Percentiles rank a stretch among this genome's conserved stretches.
phyloP scores from a whole-genome alignment of 2,329 filamentous ascomycete genomes.

The Lecanicillium sp. region DNA sequence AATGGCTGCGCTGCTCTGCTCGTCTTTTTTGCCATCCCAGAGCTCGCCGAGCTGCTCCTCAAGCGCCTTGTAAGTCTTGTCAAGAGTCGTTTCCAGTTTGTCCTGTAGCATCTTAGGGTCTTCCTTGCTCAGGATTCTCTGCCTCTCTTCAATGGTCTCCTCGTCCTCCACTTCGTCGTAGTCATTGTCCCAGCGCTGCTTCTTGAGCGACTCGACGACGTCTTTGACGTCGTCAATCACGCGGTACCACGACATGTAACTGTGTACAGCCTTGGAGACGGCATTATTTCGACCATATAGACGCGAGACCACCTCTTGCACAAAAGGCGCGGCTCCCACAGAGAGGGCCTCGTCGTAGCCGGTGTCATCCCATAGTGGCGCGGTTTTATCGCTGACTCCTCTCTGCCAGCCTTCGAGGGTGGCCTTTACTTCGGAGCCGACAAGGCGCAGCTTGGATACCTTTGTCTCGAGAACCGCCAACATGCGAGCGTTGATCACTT shows the following conservation, averaged over 20 bases:
- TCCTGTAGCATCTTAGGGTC: conserved; percentile 59
- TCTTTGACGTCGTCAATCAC: conserved; percentile 60
- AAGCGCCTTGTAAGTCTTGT: conserved; percentile 50
- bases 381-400: conserved; percentile 40
- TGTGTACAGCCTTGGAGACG: conserved; percentile 52
- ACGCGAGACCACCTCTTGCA: conserved; percentile 59
- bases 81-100: conserved; percentile 48
- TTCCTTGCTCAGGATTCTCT: conserved; percentile 61
- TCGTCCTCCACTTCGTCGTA: conserved; percentile 69
- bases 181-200: conserved; percentile 69
- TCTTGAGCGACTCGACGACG: conserved; percentile 56
- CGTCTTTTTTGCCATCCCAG: conserved; percentile 38
- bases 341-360: conserved; percentile 58
- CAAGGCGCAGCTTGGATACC: conserved; percentile 53
- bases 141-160: conserved; percentile 57
- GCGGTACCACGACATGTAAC: conserved; percentile 67
- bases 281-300: conserved; percentile 65
- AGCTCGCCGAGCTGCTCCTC: conserved; percentile 45
- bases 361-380: conserved; percentile 59
- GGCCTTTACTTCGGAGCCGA: conserved; percentile 57
- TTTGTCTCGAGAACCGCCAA: conserved; percentile 55
- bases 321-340: conserved; percentile 59
- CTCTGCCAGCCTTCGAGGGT: conserved; percentile 54
- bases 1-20: conserved; percentile 41
- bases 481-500: conserved; percentile 61